Conservation (phyloP, 805 yeast genomes). For the Starmerella vitae region DNA sequence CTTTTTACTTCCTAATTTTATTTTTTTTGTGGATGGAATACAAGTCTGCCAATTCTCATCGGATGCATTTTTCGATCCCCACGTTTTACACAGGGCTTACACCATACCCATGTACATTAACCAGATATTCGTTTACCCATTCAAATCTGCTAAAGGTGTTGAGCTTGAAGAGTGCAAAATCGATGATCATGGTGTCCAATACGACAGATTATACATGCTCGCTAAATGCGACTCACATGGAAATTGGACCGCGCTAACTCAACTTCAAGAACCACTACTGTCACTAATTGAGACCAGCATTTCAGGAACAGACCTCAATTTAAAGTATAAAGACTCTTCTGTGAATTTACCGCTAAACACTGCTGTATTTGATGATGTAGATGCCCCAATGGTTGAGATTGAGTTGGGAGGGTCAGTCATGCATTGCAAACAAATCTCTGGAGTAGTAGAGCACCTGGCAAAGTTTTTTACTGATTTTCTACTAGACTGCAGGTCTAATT, state of each 20-base stretch:
- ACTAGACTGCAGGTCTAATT: neutral
- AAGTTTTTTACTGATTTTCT: conserved; percentile 11
- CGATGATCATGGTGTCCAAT: conserved; percentile 25
- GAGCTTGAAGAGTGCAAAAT: conserved; percentile 20
- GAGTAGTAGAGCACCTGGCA: conserved; percentile 12
- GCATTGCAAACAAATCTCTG: conserved; percentile 19
- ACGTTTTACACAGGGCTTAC: too few species aligned
- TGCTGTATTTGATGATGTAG: conserved; percentile 2
- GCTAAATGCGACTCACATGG: conserved; percentile 12
- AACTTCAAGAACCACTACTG: conserved; percentile 23
- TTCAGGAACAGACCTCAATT: conserved; percentile 11
- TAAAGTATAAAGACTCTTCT: conserved; percentile 15
- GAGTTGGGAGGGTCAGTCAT: conserved; percentile 25
- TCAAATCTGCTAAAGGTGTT: conserved; percentile 27
- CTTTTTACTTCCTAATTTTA: too few species aligned
- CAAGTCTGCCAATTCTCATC: too few species aligned
- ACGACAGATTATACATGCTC: conserved; percentile 27
- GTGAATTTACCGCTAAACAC: conserved; percentile 16
- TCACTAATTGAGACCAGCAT: conserved; percentile 19
- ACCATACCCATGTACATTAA: conserved; percentile 18
- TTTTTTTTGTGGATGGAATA: too few species aligned
- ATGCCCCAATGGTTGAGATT: conserved; percentile 8
- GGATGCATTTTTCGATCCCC: too few species aligned
- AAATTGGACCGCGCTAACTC: conserved; percentile 22
- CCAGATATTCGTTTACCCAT: conserved; percentile 23